Evolutionary conservation across 2,329 filamentous ascomycete genomes (phyloP).

Genomic region (Stachybotrys chlorohalonatus): DNA sequence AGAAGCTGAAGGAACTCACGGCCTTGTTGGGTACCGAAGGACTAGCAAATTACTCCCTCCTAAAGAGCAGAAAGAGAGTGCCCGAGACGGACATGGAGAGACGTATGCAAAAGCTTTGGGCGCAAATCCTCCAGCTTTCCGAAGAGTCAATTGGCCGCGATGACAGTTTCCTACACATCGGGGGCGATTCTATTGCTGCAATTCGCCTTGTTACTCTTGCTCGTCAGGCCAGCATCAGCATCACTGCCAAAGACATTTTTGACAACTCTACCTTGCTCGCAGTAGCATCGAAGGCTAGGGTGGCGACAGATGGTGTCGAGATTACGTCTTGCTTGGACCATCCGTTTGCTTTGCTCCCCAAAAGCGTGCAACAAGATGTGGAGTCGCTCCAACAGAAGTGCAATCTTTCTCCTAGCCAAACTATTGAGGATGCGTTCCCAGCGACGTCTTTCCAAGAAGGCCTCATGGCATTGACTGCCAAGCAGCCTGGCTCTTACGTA

Average conservation of each 20-base stretch:
- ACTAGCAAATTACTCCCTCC: constrained; percentile 2
- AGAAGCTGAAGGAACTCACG: constrained; percentile 1
- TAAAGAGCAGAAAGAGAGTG: neutral
- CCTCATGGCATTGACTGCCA: constrained; percentile 5
- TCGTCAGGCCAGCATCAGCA: neutral
- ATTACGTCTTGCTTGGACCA: too few species aligned
- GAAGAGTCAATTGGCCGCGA: constrained; percentile 5
- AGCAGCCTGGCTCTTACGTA: constrained; percentile 5
- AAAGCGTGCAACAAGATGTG: too few species aligned
- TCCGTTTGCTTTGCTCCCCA: too few species aligned
- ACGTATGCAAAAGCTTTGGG: constrained; percentile 3
- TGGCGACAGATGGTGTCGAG: neutral
- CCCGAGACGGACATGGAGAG: constrained; percentile 1
- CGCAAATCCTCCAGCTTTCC: constrained; percentile 1
- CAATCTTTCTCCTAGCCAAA: neutral
- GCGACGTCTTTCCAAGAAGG: constrained; percentile 7
- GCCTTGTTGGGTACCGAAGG: neutral
- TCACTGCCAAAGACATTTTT: constrained; percentile 6
- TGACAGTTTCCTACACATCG: constrained; percentile 6
- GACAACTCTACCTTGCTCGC: constrained; percentile 3
- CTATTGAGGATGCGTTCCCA: constrained; percentile 6
- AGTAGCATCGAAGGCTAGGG: constrained; percentile 3
- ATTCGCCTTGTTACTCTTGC: constrained; percentile 5
- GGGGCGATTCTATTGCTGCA: constrained; percentile 8
- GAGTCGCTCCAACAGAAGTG: neutral